Percentiles rank a stretch among this genome's conserved stretches.
Evolutionary conservation across 371 early-diverging fungal genomes (phyloP).

Genomic region (Nematocida homosporus): DNA sequence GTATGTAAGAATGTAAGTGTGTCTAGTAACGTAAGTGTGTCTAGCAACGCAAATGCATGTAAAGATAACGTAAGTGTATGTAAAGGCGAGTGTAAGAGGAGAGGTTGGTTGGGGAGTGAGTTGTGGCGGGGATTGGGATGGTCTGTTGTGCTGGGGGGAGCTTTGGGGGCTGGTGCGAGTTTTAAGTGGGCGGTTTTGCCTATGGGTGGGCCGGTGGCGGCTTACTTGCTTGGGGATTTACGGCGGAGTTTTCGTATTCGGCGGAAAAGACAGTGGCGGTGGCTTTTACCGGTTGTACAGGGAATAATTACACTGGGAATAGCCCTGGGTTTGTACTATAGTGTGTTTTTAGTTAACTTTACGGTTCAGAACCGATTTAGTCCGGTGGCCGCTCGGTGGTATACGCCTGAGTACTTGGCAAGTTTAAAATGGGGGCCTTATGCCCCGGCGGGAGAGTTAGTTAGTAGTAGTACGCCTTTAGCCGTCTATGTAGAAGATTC

Average conservation of each 20-base stretch:
- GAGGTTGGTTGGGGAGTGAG: neutral
- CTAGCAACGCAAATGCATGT: too few relatives aligned
- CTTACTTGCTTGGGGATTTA: slow-evolving; percentile 15
- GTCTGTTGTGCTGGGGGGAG: slow-evolving; percentile 3
- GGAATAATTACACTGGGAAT: slow-evolving; percentile 3
- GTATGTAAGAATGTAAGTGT: too few relatives aligned
- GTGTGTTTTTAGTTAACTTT: slow-evolving; percentile 27
- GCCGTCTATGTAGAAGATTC: neutral
- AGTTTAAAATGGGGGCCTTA: slow-evolving; percentile 10
- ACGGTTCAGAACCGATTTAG: slow-evolving; percentile 11
- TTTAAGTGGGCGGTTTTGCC: slow-evolving; percentile 51
- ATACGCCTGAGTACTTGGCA: neutral
- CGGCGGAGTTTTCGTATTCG: neutral
- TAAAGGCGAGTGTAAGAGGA: neutral
- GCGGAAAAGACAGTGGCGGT: neutral
- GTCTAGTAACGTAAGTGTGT: too few relatives aligned
- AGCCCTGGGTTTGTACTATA: neutral
- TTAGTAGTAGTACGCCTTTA: neutral
- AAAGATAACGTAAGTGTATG: too few relatives aligned
- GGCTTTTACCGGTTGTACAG: slow-evolving; percentile 6
- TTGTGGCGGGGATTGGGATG: neutral
- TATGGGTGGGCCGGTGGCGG: slow-evolving; percentile 40
- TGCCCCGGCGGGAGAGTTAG: neutral
- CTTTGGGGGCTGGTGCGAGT: slow-evolving; percentile 17
- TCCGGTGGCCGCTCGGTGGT: neutral